A percentile compares a stretch with the other conserved stretches of the same genome.
These are phyloP conservation scores for Jamesozyma gamospora DNA, from an alignment of 805 yeast genomes.

Conservation along the genomic window DNA sequence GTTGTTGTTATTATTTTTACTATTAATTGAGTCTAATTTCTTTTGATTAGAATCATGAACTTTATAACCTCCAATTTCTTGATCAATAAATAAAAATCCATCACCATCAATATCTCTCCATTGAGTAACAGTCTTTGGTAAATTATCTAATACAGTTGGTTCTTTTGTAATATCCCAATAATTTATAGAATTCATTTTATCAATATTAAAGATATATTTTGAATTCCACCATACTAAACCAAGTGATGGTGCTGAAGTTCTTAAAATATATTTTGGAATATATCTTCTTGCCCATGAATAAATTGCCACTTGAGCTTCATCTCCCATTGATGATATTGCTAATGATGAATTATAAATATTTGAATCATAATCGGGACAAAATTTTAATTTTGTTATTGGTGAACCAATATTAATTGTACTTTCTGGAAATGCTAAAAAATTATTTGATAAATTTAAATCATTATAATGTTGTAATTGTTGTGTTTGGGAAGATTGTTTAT, in stretches of 20 bases:
- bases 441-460: constrained; percentile 17
- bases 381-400: constrained; percentile 52
- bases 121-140: constrained; percentile 18
- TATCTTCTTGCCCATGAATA: constrained; percentile 63
- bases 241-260: constrained; percentile 22
- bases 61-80: constrained; percentile 20
- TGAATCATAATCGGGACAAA: constrained; percentile 23
- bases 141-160: constrained; percentile 25
- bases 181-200: constrained; percentile 24
- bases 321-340: constrained; percentile 64
- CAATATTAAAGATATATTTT: constrained; percentile 25
- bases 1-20: background rate
- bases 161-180: constrained; percentile 27
- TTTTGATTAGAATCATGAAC: background rate
- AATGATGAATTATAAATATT: constrained; percentile 49
- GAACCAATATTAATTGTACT: constrained; percentile 63
- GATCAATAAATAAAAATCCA: constrained; percentile 25
- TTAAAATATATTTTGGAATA: constrained; percentile 48
- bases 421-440: constrained; percentile 42
- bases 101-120: constrained; percentile 32
- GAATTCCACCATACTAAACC: constrained; percentile 31
- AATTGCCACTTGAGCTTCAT: constrained; percentile 55
- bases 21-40: background rate
- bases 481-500: constrained; percentile 4
- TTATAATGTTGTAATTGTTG: constrained; percentile 52